Base-by-base conservation (phyloP, 495 filamentous ascomycete species). In the Emericellopsis terricola region DNA sequence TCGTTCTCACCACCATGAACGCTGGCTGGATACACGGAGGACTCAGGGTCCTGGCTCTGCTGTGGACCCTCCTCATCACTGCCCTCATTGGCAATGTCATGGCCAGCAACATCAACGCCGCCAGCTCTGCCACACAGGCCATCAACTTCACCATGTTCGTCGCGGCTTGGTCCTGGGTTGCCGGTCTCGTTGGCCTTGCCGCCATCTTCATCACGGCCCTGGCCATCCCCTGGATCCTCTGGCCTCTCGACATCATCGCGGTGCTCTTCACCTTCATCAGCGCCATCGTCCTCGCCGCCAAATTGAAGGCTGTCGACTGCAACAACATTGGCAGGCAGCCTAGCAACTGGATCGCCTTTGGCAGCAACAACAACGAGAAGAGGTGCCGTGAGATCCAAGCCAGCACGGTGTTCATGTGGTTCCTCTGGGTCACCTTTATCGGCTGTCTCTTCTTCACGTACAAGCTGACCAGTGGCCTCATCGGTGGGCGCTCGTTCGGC, bases 121-220 rank as follows among this genome's bases (percentile, higher is more conserved):
- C 57, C 17, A 34, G 33, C 19, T 37, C 43, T 6, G 52, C 55
- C 20, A 50, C 48, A 15, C 47, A 57, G 13, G 55, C 60, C 41
- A 46, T 64, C 47, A 63, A 64, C 49, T 65, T 63, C 48, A 40
- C 52, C 45, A 63, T 65, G 53, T 65, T 65, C 43, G 59, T 60
- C 19, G 48, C 54, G 27, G 58, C 52, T 0, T n/a, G 60, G 24
- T 47, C 56, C 2, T 65, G 59, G 59, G 32, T 65, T 1, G 46
- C 50, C 20, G 38, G 50, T 4, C 32, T 65, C 16, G 56, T 51
- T 36, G 58, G 51, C 4, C 38, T 62, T 1, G 38, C 49, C n/a
- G 39, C 50, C 11, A 34, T 43, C 37, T 34, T 60, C 19, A 35
- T 57, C 40, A 36, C 43, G 17, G 39, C 49, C 36, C 15, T 54